Evolutionary conservation across 441 rosid species (phyloP), one percentile per base, ranked within the genome.

Genomic region (Adansonia grandidieri): DNA sequence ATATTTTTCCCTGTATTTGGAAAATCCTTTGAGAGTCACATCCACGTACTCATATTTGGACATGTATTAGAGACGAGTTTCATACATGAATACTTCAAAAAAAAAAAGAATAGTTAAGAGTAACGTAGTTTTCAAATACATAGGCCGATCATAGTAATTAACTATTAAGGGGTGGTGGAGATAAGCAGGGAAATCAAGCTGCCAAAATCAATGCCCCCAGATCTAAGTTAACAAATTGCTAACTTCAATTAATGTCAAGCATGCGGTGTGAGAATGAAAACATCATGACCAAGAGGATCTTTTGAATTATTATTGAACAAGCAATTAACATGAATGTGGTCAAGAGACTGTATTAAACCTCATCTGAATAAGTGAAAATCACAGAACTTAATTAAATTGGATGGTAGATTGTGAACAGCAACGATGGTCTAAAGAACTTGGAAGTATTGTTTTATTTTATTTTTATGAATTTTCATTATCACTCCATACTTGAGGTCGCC

Each of bases 401-500:
- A 6, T 40, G 37, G 37, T 0, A 10, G 62, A 17, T 61, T 37
- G 19, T 6, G 19, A 64, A 65, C 9, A 40, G 42, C 24, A 65
- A 40, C 15, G 50, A 66, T 15, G 5, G 6, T 17, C 22, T 44
- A 17, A 66, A 17, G 19, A 3, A 45, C 50, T 47, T 13, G 37
- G 50, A 48, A 22, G 42, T 22, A 20, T 0, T 11, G 11, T 10
- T n/a, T 15, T 42, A 9, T 24, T 51, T 14, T 8, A 32, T 32
- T 9, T 14, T 32, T 72, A 72, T n/a, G 75, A 72, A 72, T 54
- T 72, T 64, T 64, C 2, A 72, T 50, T 72, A 72, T 40, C 64
- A 37, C 0, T 72, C 14, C 64, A 32, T 37, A 54, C n/a, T 24
- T 70, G 74, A 70, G 74, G 17, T 32, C 37, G 2, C 37, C 37